These are phyloP conservation scores for Trichoderma polysporum DNA, from an alignment of 2,329 filamentous ascomycete genomes.

Conservation along the genomic window DNA sequence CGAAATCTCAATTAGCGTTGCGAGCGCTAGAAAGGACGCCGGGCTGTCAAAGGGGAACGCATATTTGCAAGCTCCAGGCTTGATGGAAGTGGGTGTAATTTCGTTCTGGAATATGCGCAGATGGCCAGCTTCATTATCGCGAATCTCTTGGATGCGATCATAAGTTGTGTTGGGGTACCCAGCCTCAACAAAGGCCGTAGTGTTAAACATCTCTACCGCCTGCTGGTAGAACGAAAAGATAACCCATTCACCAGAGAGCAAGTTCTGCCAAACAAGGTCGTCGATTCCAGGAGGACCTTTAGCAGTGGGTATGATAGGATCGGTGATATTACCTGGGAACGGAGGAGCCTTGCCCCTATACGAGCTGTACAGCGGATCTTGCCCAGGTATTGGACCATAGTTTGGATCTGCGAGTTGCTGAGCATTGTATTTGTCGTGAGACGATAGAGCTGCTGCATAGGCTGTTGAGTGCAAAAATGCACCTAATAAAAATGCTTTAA, in stretches of 20 bases:
- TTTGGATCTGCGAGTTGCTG: neutral
- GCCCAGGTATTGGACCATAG: neutral
- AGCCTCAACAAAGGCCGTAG: neutral
- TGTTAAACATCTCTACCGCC: neutral
- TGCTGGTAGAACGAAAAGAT: neutral
- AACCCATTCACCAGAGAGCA: conserved; percentile 1
- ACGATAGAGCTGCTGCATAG: neutral
- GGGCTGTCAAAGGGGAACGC: neutral
- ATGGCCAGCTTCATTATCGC: conserved; percentile 9
- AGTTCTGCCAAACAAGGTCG: neutral
- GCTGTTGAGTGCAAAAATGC: neutral
- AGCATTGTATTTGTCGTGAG: neutral
- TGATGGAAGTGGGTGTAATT: neutral
- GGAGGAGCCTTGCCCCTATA: neutral
- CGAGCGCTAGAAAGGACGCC: neutral
- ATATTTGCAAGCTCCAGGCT: conserved; percentile 8
- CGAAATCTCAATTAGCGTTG: neutral
- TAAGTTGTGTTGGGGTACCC: neutral
- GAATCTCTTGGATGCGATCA: neutral
- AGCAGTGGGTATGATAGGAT: neutral
- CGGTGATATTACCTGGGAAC: neutral
- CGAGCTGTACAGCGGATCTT: neutral
- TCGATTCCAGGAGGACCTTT: neutral
- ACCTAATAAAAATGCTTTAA: neutral
- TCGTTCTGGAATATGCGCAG: conserved; percentile 1